phyloP scores from a whole-genome alignment of 768 basidiomycete genomes.

The Auricularia sp. region DNA sequence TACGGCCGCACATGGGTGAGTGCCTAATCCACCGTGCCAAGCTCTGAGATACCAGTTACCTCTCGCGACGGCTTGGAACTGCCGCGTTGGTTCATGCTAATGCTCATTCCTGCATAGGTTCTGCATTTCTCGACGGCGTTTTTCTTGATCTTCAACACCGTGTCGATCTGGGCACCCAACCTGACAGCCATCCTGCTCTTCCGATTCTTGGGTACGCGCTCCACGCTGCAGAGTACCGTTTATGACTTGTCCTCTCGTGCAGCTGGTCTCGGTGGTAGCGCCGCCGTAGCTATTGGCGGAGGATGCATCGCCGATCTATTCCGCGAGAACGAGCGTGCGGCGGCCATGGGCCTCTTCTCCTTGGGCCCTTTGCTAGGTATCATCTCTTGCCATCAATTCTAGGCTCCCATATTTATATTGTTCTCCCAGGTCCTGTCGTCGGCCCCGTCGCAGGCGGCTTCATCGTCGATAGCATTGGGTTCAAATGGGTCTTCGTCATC shows the following conservation, averaged over 20 bases:
- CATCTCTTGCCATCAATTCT: not conserved
- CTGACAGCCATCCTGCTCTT: constrained; percentile 48
- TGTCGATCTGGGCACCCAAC: constrained; percentile 58
- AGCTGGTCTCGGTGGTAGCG: constrained; percentile 59
- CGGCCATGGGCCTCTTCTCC: constrained; percentile 61
- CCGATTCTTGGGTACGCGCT: constrained; percentile 54
- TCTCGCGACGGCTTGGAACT: too few relatives aligned
- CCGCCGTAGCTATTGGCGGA: constrained; percentile 55
- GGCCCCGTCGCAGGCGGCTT: constrained; percentile 62
- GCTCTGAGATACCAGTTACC: too few relatives aligned
- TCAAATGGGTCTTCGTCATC: constrained; percentile 50
- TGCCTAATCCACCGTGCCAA: not conserved
- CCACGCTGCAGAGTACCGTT: not conserved
- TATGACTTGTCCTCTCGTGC: not conserved
- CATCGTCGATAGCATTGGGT: constrained; percentile 46
- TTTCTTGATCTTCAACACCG: constrained; percentile 54
- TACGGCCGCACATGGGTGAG: constrained; percentile 48
- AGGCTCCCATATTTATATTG: not conserved
- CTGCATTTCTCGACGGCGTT: constrained; percentile 56
- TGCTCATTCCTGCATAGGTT: constrained; percentile 24
- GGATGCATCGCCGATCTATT: constrained; percentile 65
- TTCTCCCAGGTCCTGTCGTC: constrained; percentile 27
- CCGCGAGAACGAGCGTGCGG: constrained; percentile 47
- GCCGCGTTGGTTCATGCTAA: too few relatives aligned
- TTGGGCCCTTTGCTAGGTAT: constrained; percentile 54